These are phyloP conservation scores for Passalora sequoiae DNA, from an alignment of 2,329 filamentous ascomycete genomes.

Conservation along the genomic window DNA sequence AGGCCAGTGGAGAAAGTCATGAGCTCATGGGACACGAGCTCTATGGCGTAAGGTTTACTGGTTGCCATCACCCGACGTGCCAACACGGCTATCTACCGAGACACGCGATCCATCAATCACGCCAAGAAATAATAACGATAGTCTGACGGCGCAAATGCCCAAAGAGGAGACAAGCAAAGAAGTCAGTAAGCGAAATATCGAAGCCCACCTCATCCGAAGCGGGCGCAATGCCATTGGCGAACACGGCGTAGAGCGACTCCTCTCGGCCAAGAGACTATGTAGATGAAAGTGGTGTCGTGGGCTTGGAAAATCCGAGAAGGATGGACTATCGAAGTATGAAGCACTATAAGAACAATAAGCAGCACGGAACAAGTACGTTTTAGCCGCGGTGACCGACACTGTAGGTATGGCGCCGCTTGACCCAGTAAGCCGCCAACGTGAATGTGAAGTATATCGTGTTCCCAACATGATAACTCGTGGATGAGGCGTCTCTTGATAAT, in stretches of 20 bases:
- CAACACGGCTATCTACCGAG: not conserved
- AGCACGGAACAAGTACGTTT: not conserved
- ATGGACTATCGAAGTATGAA: not conserved
- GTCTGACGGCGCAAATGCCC: not conserved
- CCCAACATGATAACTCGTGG: no score
- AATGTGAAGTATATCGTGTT: no score
- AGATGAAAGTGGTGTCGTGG: conserved; percentile 1
- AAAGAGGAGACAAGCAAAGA: not conserved
- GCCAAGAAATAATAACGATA: not conserved
- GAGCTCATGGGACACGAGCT: not conserved
- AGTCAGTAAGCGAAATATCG: not conserved
- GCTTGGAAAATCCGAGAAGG: not conserved
- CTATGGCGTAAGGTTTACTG: not conserved
- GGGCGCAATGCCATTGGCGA: not conserved
- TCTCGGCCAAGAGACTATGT: not conserved
- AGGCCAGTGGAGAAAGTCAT: no score
- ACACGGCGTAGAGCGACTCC: no score
- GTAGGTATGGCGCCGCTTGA: no score
- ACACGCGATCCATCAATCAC: not conserved
- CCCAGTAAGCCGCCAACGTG: no score
- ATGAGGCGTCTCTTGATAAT: not conserved
- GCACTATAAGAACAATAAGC: not conserved
- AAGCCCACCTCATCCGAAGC: not conserved
- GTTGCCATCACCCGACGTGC: not conserved
- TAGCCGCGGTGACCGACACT: not conserved